A percentile compares a stretch with the other conserved stretches of the same genome.
These are phyloP conservation scores for Beauveria sp. DNA, from an alignment of 2,329 filamentous ascomycete species.

Conservation along the genomic window DNA sequence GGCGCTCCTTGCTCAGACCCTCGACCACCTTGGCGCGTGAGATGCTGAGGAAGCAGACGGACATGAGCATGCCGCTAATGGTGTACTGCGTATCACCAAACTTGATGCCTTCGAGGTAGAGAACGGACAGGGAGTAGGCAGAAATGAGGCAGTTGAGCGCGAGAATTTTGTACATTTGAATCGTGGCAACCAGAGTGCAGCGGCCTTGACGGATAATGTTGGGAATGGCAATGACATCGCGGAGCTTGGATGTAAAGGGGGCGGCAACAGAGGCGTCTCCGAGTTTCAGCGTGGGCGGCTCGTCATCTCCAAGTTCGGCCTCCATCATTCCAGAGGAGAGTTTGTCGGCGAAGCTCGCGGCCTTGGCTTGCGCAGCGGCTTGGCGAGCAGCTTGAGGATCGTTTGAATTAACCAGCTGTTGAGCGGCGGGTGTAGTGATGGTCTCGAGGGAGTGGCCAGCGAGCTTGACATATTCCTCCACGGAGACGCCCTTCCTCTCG, in stretches of 20 bases:
- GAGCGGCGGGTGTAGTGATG: constrained; percentile 59
- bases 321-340: constrained; percentile 86
- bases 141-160: constrained; percentile 96
- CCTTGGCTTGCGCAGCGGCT: constrained; percentile 61
- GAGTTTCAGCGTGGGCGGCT: constrained; percentile 92
- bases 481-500: constrained; percentile 63
- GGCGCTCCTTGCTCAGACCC: constrained; percentile 89
- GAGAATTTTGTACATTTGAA: constrained; percentile 99
- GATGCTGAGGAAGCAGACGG: constrained; percentile 96
- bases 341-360: constrained; percentile 75
- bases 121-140: constrained; percentile 90
- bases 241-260: constrained; percentile 94
- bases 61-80: constrained; percentile 99
- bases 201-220: constrained; percentile 98
- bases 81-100: constrained; percentile 98
- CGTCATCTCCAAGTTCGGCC: constrained; percentile 74
- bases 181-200: constrained; percentile 94
- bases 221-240: constrained; percentile 92
- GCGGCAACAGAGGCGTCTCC: constrained; percentile 96
- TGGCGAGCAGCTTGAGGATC: constrained; percentile 27
- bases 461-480: constrained; percentile 47
- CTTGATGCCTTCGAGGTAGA: constrained; percentile 98
- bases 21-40: constrained; percentile 96
- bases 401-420: constrained; percentile 41
- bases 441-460: constrained; percentile 51